Evolutionary conservation across 1,139 yeast species (phyloP).

Genomic region (Pichia sp.): DNA sequence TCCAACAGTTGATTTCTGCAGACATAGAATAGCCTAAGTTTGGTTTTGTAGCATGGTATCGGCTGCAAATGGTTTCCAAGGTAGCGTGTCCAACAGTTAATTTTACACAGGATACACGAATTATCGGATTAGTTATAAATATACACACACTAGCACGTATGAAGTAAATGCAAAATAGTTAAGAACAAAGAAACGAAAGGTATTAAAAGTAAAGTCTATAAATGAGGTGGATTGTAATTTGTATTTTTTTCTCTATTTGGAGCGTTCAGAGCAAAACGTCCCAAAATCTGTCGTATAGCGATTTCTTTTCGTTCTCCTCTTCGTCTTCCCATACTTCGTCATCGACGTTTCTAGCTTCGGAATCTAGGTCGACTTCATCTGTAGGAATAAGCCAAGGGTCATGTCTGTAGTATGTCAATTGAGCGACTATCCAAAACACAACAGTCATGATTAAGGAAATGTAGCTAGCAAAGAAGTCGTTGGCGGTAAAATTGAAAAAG

Average conservation of each 20-base stretch:
- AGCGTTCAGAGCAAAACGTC: conserved; percentile 20
- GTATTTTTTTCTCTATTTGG: background rate
- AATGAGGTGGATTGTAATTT: background rate
- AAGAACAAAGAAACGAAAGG: background rate
- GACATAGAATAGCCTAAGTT: too few species aligned
- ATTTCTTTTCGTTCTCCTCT: conserved; percentile 19
- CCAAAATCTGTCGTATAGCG: conserved; percentile 19
- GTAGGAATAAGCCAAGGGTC: conserved; percentile 39
- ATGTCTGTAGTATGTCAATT: conserved; percentile 35
- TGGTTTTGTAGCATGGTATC: background rate
- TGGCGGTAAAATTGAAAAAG: conserved; percentile 52
- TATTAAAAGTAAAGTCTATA: background rate
- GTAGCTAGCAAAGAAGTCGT: conserved; percentile 62
- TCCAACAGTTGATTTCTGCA: too few species aligned
- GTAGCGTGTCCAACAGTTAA: too few species aligned
- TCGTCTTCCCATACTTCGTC: conserved; percentile 26
- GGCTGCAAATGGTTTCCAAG: background rate
- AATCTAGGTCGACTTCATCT: conserved; percentile 41
- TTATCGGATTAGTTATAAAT: too few species aligned
- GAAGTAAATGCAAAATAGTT: background rate
- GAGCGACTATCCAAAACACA: conserved; percentile 46
- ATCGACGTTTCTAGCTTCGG: conserved; percentile 20
- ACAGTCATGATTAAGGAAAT: conserved; percentile 57
- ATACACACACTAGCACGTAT: background rate
- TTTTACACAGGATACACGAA: background rate